phyloP scores from a whole-genome alignment of 139 green algal genomes.

The Tetraselmis striata region DNA sequence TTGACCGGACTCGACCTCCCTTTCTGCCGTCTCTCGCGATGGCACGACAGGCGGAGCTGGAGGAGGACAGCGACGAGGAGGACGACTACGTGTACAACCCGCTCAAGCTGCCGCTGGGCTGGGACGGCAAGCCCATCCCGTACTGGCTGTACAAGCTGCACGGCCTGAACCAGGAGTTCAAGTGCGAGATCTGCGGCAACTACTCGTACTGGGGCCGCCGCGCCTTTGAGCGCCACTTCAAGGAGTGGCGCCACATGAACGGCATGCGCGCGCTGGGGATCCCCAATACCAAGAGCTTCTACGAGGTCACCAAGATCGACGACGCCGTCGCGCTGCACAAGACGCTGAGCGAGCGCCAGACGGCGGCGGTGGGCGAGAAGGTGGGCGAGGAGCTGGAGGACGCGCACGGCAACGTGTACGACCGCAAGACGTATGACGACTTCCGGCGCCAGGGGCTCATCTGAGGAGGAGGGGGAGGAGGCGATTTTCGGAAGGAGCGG shows the following conservation, averaged over 20 bases:
- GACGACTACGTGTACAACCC: slow-evolving; percentile 96
- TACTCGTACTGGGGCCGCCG: slow-evolving; percentile 87
- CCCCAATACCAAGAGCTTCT: slow-evolving; percentile 93
- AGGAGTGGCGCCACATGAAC: slow-evolving; percentile 81
- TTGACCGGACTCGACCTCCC: too few species aligned
- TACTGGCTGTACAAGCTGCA: slow-evolving; percentile 99
- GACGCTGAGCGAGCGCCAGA: slow-evolving; percentile 56
- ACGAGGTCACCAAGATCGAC: slow-evolving; percentile 83
- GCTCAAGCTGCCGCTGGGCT: slow-evolving; percentile 97
- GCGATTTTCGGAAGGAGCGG: not conserved
- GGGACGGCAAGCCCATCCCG: slow-evolving; percentile 98
- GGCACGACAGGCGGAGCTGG: slow-evolving; percentile 50
- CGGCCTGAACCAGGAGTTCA: slow-evolving; percentile 91
- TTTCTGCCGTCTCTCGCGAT: too few species aligned
- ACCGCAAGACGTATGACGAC: slow-evolving; percentile 79
- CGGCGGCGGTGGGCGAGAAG: slow-evolving; percentile 60
- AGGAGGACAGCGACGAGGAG: slow-evolving; percentile 65
- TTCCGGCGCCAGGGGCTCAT: slow-evolving; percentile 85
- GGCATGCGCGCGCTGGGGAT: slow-evolving; percentile 94
- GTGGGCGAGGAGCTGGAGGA: slow-evolving; percentile 80
- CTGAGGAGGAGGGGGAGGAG: slow-evolving; percentile 25
- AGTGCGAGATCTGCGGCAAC: slow-evolving; percentile 97
- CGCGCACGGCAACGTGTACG: slow-evolving; percentile 85
- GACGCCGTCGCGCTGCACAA: slow-evolving; percentile 83
- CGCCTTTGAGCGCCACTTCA: slow-evolving; percentile 97